Conservation (phyloP, 495 filamentous ascomycete genomes). For the Saxophila tyrrhenica region DNA sequence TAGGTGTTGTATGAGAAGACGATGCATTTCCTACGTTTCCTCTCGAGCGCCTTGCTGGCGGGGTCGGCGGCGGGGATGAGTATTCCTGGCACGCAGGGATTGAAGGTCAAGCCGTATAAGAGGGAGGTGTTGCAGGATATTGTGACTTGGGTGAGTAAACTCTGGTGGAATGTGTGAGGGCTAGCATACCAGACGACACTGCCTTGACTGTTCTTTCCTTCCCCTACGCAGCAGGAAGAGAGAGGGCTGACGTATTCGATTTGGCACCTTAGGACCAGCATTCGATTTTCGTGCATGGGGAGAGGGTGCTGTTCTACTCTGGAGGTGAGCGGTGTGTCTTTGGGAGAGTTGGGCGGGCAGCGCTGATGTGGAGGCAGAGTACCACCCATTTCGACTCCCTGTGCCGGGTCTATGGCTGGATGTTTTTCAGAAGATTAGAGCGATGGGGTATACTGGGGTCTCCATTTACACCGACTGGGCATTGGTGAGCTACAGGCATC, state of each 20-base stretch:
- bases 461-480: constrained; percentile 72
- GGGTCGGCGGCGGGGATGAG: background rate
- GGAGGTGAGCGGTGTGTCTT: constrained; percentile 61
- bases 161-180: too few species aligned
- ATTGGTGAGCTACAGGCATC: constrained; percentile 57
- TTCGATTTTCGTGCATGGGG: constrained; percentile 60
- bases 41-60: background rate
- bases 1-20: background rate
- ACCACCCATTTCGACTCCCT: constrained; percentile 43
- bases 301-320: constrained; percentile 59
- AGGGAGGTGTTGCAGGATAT: constrained; percentile 30
- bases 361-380: background rate
- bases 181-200: too few species aligned
- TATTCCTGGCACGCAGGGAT: background rate
- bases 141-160: constrained; percentile 15
- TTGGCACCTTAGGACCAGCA: constrained; percentile 56
- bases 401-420: constrained; percentile 63
- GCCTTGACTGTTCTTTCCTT: too few species aligned
- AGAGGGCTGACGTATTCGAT: too few species aligned
- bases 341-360: constrained; percentile 25
- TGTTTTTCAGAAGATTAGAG: constrained; percentile 69
- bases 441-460: constrained; percentile 63
- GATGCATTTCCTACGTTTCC: constrained; percentile 1
- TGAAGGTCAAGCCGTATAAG: constrained; percentile 25
- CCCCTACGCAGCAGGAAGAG: too few species aligned